A percentile compares a stretch with the other conserved stretches of the same genome.
These are phyloP conservation scores for Nicotiana sylvestris DNA, from an alignment of 257 asterid species.

Conservation along the genomic window DNA sequence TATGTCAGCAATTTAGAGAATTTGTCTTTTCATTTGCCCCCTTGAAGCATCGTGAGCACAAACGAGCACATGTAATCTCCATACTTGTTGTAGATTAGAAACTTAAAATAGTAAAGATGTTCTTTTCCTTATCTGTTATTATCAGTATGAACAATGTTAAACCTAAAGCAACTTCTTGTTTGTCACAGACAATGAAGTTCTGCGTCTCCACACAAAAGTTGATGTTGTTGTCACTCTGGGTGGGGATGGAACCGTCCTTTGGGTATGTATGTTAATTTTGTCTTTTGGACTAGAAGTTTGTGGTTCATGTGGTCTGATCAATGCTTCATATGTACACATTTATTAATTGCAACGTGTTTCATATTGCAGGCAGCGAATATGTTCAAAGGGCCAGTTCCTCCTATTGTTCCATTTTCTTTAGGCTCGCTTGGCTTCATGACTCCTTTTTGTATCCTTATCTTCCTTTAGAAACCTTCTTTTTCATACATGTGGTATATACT, in stretches of 20 bases:
- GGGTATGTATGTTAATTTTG: constrained; percentile 52
- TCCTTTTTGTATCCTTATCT: constrained; percentile 80
- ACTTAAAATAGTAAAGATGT: not conserved
- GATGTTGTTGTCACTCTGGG: constrained; percentile 93
- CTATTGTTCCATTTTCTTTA: constrained; percentile 89
- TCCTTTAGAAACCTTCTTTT: not conserved
- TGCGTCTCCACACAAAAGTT: constrained; percentile 74
- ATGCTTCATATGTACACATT: not conserved
- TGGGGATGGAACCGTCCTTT: constrained; percentile 98
- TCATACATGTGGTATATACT: not conserved
- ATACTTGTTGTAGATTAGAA: not conserved
- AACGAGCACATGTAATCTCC: not conserved
- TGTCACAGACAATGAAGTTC: constrained; percentile 61
- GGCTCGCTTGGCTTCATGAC: constrained; percentile 99
- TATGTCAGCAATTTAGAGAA: not conserved
- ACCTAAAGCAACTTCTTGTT: not conserved
- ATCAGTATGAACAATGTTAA: not conserved
- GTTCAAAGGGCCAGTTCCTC: constrained; percentile 99
- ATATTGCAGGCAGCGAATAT: constrained; percentile 89
- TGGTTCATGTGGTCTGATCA: constrained; percentile 1
- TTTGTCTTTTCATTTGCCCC: not conserved
- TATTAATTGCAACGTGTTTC: not conserved
- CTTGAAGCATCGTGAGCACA: not conserved
- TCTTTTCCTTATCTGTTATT: not conserved
- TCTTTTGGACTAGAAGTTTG: not conserved